Conservation (phyloP, 169 alveolate species). For the Babesia bigemina region DNA sequence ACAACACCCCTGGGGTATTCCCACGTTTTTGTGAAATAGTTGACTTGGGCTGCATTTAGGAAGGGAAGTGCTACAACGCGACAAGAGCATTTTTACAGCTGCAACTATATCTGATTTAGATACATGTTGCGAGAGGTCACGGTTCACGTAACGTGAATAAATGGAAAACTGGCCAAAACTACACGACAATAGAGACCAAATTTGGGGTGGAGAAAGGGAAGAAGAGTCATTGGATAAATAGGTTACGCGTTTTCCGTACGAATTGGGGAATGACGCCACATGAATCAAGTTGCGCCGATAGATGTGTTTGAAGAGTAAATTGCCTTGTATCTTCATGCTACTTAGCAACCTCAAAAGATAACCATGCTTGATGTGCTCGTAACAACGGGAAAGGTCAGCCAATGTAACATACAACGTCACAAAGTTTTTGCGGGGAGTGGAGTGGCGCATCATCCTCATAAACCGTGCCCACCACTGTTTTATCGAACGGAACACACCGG, state of each 20-base stretch:
- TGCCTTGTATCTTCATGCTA: conserved; percentile 8
- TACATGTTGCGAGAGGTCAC: background rate
- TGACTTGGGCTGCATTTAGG: conserved; percentile 28
- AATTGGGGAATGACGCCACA: conserved; percentile 44
- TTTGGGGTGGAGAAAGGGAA: background rate
- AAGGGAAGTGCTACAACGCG: conserved; percentile 9
- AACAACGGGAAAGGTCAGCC: conserved; percentile 67
- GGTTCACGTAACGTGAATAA: conserved; percentile 6
- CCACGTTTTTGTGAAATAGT: conserved; percentile 17
- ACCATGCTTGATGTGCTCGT: conserved; percentile 56
- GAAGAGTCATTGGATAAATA: conserved; percentile 6
- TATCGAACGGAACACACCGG: conserved; percentile 32
- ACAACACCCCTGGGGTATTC: conserved; percentile 73
- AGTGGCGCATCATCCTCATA: background rate
- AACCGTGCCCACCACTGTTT: conserved; percentile 66
- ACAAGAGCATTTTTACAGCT: conserved; percentile 32
- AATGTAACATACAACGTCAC: conserved; percentile 32
- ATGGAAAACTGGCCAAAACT: conserved; percentile 29
- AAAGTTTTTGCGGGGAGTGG: background rate
- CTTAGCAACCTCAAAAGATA: conserved; percentile 27
- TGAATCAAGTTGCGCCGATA: conserved; percentile 40
- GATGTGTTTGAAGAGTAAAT: conserved; percentile 17
- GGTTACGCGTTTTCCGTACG: conserved; percentile 29
- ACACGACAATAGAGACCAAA: conserved; percentile 5
- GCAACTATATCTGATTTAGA: conserved; percentile 36